These are phyloP conservation scores for Russula sp. DNA, from an alignment of 768 basidiomycete genomes.

Conservation along the genomic window DNA sequence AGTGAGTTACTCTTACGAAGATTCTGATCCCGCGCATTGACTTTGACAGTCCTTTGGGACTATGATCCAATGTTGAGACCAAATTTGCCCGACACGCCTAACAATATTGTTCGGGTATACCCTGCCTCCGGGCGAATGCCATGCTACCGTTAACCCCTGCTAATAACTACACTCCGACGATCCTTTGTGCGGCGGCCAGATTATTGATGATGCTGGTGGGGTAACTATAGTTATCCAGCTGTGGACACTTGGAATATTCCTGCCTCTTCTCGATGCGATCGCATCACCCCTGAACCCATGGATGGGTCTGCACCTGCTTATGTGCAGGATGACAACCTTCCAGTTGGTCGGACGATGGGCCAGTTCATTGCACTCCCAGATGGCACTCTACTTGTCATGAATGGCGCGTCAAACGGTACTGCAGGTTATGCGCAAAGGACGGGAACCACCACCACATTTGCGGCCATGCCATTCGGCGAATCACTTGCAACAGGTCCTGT, in stretches of 20 bases:
- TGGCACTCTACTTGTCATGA: constrained; percentile 70
- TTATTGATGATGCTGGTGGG: constrained; percentile 73
- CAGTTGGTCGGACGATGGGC: constrained; percentile 81
- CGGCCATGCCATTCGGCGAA: constrained; percentile 63
- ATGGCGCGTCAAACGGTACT: constrained; percentile 81
- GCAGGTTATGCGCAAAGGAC: constrained; percentile 72
- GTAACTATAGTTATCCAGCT: constrained; percentile 68
- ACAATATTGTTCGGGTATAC: constrained; percentile 73
- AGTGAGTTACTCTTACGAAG: constrained; percentile 40
- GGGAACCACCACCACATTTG: constrained; percentile 36
- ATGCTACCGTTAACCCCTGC: constrained; percentile 89
- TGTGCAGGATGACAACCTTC: constrained; percentile 70
- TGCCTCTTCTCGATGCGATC: constrained; percentile 68
- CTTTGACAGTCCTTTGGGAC: constrained; percentile 48
- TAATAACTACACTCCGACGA: constrained; percentile 81
- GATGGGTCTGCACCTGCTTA: constrained; percentile 61
- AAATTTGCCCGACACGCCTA: constrained; percentile 53
- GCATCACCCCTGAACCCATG: constrained; percentile 80
- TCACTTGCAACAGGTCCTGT: constrained; percentile 80
- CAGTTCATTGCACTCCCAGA: constrained; percentile 84
- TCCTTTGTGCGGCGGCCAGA: constrained; percentile 87
- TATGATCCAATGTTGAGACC: constrained; percentile 44
- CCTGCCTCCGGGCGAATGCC: constrained; percentile 81
- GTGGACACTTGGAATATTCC: constrained; percentile 72
- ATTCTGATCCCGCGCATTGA: constrained; percentile 20